Base-by-base conservation (phyloP, 2,329 filamentous ascomycete species). In the Nemania sp. region DNA sequence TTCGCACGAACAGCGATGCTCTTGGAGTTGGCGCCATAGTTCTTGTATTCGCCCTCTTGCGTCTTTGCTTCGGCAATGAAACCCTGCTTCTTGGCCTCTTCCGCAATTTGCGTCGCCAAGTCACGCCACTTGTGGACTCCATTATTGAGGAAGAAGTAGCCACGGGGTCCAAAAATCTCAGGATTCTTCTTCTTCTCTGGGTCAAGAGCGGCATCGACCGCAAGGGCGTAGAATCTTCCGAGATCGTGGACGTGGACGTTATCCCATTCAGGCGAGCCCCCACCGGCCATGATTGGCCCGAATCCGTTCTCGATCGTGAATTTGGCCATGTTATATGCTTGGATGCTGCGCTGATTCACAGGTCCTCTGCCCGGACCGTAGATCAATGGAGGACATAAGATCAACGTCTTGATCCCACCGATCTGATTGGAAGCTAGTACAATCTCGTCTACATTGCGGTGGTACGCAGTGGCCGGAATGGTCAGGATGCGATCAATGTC, bases 381-480 rank as follows among this genome's bases (percentile, higher is more conserved):
- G 58, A 82, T 81, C 43, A 71, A 72, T 0, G 79, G 78, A 3
- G 78, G 79, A 2, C 70, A 67, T n/a, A 81, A 65, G 56, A 82
- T 75, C 41, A 77, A 71, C 11, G 72, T 72, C 57, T 70, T 73
- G 49, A 80, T 70, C 1, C 57, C 55, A 7, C 69, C 64, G 2
- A 67, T 66, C 30, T 60, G 53, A 45, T 71, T 73, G 33, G 73
- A 68, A 0, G 61, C 72, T 23, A 77, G 72, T n/a, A 91, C 80
- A 20, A 89, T 77, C 66, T 84, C 81, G 69, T 93, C 89, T 3
- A 90, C 81, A 63, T 85, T 75, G 12, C 86, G 81, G 71, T 91
- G 88, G 20, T 77, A 65, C 8, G 79, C 84, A 0, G 70, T 64
- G 63, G 84, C 80, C 0, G 84, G 84, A 0, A 88, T 64, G 9